Conservation (phyloP, 768 basidiomycete species). For the Pulveroboletus sp. region DNA sequence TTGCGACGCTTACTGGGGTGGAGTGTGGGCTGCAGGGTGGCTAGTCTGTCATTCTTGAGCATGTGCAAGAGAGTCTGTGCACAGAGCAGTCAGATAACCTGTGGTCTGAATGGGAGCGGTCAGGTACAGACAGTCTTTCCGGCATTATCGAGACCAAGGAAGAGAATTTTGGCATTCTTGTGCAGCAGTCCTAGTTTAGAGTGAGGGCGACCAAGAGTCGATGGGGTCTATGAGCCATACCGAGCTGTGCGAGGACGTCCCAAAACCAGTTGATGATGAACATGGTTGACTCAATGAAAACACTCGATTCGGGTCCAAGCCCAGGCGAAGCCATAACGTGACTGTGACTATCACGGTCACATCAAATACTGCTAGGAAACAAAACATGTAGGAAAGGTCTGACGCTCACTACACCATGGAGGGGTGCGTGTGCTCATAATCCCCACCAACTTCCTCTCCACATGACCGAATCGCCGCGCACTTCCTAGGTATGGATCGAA, state of each 20-base stretch:
- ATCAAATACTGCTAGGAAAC: neutral
- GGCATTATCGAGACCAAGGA: constrained; percentile 98
- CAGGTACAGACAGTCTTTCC: constrained; percentile 83
- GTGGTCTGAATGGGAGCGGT: neutral
- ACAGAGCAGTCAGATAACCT: constrained; percentile 3
- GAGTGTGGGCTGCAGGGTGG: constrained; percentile 95
- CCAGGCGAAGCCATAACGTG: constrained; percentile 14
- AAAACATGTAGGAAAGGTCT: constrained; percentile 59
- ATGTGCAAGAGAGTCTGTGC: constrained; percentile 90
- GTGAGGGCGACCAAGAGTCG: neutral
- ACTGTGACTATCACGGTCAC: constrained; percentile 12
- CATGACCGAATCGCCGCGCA: constrained; percentile 67
- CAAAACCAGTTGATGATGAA: constrained; percentile 94
- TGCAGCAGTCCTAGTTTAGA: constrained; percentile 67
- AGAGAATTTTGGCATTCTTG: constrained; percentile 99
- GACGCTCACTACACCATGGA: constrained; percentile 56
- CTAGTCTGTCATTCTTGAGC: constrained; percentile 98
- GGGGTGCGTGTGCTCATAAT: constrained; percentile 57
- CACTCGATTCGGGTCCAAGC: neutral
- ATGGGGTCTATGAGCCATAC: constrained; percentile 42
- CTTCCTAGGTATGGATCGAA: constrained; percentile 40
- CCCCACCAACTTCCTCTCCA: constrained; percentile 58
- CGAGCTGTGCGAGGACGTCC: constrained; percentile 91
- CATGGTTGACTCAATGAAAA: constrained; percentile 42
- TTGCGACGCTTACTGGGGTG: constrained; percentile 78